A percentile compares a stretch with the other conserved stretches of the same genome.
Evolutionary conservation across 805 yeast species (phyloP).

Genomic region (Candida schatavii): DNA sequence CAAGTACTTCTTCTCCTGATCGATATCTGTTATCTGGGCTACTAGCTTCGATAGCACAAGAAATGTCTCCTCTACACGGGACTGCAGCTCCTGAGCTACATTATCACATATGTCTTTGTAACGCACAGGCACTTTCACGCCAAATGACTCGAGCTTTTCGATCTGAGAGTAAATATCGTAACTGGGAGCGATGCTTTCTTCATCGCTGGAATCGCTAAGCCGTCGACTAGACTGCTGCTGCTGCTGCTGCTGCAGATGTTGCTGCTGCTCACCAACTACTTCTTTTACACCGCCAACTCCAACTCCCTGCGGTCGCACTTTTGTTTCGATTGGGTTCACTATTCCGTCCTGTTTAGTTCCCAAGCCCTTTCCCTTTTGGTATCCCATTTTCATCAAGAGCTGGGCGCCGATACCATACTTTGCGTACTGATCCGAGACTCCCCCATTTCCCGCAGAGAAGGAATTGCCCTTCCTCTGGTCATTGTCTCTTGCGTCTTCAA

Average conservation of each 20-base stretch:
- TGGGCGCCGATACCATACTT: constrained; percentile 83
- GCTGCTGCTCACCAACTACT: constrained; percentile 10
- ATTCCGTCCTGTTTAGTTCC: constrained; percentile 76
- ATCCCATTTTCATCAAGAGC: constrained; percentile 82
- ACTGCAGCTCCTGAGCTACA: background rate
- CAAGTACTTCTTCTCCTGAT: background rate
- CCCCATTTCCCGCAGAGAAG: background rate
- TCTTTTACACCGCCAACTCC: constrained; percentile 71
- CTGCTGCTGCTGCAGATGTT: constrained; percentile 11
- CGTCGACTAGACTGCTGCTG: background rate
- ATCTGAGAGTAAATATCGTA: constrained; percentile 34
- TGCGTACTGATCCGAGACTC: constrained; percentile 2
- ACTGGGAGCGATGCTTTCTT: constrained; percentile 4
- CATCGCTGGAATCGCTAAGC: constrained; percentile 14
- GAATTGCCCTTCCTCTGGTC: constrained; percentile 22
- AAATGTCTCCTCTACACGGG: background rate
- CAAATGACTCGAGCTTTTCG: constrained; percentile 30
- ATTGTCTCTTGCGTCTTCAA: constrained; percentile 46
- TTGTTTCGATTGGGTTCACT: constrained; percentile 72
- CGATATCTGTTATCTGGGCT: background rate
- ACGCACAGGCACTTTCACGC: constrained; percentile 32
- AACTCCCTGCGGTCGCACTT: constrained; percentile 58
- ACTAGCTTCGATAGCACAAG: background rate
- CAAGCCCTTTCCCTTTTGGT: constrained; percentile 78
- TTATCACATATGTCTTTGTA: constrained; percentile 35